Evolutionary conservation across 768 basidiomycete genomes (phyloP).

Genomic region (Cyclocybe cylindracea): DNA sequence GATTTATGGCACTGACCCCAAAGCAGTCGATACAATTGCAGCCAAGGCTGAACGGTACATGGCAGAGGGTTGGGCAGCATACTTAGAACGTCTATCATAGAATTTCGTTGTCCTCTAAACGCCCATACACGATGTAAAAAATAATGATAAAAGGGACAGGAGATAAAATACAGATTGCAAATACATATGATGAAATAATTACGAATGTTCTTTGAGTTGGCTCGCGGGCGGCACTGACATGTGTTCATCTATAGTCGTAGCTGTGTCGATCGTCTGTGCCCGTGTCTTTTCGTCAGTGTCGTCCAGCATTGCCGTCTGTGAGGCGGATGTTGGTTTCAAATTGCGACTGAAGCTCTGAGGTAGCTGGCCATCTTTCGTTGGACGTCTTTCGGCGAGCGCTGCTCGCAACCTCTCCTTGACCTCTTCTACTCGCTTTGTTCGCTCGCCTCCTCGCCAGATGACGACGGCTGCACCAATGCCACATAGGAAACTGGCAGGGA

Average conservation of each 20-base stretch:
- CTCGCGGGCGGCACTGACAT: slow-evolving; percentile 35
- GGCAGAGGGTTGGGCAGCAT: slow-evolving; percentile 89
- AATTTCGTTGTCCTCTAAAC: slow-evolving; percentile 3
- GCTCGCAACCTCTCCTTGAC: slow-evolving; percentile 61
- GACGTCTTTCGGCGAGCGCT: slow-evolving; percentile 35
- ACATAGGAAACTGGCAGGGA: slow-evolving; percentile 73
- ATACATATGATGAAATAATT: background rate
- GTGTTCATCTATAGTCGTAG: slow-evolving; percentile 37
- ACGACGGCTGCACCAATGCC: slow-evolving; percentile 73
- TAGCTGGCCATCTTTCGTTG: slow-evolving; percentile 18
- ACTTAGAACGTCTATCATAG: slow-evolving; percentile 54
- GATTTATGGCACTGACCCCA: slow-evolving; percentile 71
- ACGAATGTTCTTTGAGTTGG: slow-evolving; percentile 13
- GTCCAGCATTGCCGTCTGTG: slow-evolving; percentile 10
- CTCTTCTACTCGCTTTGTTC: slow-evolving; percentile 66
- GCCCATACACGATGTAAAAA: slow-evolving; percentile 2
- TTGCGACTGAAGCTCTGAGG: slow-evolving; percentile 36
- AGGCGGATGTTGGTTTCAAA: slow-evolving; percentile 52
- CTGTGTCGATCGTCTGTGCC: slow-evolving; percentile 15
- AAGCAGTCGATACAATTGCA: slow-evolving; percentile 44
- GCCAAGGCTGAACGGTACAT: slow-evolving; percentile 83
- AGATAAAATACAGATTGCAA: background rate
- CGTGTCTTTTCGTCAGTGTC: slow-evolving; percentile 6
- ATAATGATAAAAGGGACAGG: background rate
- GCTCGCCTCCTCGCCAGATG: slow-evolving; percentile 73